Evolutionary conservation across 1,284 basidiomycete species (phyloP).

Genomic region (Puccinia hordei): DNA sequence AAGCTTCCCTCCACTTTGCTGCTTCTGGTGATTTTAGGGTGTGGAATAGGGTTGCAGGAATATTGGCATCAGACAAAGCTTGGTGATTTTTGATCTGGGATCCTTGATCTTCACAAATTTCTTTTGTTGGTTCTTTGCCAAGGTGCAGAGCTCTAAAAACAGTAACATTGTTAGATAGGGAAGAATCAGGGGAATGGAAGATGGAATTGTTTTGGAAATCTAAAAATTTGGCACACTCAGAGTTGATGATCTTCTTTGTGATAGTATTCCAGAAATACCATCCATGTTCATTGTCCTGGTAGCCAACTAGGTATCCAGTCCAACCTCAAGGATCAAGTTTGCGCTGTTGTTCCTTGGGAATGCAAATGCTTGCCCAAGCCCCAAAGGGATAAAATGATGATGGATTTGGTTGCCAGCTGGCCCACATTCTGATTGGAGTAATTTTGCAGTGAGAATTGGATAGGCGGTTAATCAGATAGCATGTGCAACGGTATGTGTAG

Average conservation of each 20-base stretch:
- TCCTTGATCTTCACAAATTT: no score
- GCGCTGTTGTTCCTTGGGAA: constrained; percentile 9
- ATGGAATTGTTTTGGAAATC: constrained; percentile 5
- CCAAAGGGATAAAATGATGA: constrained; percentile 2
- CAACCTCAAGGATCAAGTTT: neutral
- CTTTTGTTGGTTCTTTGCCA: no score
- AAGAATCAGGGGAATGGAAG: no score
- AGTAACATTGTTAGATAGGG: no score
- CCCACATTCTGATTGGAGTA: neutral
- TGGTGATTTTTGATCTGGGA: no score
- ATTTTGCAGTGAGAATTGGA: neutral
- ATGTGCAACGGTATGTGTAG: neutral
- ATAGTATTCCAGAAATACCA: constrained; percentile 1
- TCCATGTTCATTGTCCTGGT: neutral
- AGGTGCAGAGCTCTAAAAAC: no score
- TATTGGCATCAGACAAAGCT: no score
- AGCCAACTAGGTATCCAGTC: neutral
- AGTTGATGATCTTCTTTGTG: neutral
- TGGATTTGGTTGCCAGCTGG: neutral
- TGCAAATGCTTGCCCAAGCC: neutral
- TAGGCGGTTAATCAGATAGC: constrained; percentile 15
- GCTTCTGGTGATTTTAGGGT: no score
- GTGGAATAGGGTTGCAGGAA: no score
- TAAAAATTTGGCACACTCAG: neutral
- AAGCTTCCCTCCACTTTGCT: no score